Base-by-base conservation (phyloP, 2,329 filamentous ascomycete genomes). In the Lachnellula willkommii region DNA sequence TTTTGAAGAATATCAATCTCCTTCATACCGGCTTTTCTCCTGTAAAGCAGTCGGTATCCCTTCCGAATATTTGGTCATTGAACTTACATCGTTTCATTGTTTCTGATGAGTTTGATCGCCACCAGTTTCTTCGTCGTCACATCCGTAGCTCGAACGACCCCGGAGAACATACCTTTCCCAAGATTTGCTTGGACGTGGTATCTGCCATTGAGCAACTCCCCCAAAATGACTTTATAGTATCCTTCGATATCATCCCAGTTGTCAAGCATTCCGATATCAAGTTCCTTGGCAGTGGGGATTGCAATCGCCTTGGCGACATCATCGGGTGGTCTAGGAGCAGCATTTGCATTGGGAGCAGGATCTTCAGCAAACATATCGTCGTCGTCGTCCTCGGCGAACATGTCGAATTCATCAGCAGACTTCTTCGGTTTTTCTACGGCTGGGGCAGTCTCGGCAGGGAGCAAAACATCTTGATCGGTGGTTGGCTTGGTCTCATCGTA, bases 41-140 rank as follows among this genome's bases (percentile, higher is more conserved):
- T 76, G 61, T 22, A 47, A 49, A 58, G 36, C 28, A 36, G 55
- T 73, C 50, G 71, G 69, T 54, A 50, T 37, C 14, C n/a, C 7
- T 22, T 26, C 40, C n/a, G 14, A 39, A 14, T 15, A 43, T 45
- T n/a, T n/a, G 48, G 42, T 26, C 32, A 37, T 57, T 60, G 11
- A 47, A 56, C 63, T 65, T 74, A 77, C 84, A 96, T 87, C 12
- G 90, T 89, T 68, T 96, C 92, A 67, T 99, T 97, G 72, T 95
- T 95, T 60, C 94, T 89, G 73, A 97, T 95, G 66, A 99, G 94
- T 75, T 99, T 99, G 79, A 99, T 89, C 24, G 94, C 94, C 35
- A 97, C 92, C n/a, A 88, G 71, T 64, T 83, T 82, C 66, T 85
- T 86, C 56, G 81, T 89, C 49, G 83, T 84, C 22, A 87, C 81